A percentile compares a stretch with the other conserved stretches of the same genome.
These are phyloP conservation scores for Hygrophila difformis DNA, from an alignment of 257 asterid species.

Conservation along the genomic window DNA sequence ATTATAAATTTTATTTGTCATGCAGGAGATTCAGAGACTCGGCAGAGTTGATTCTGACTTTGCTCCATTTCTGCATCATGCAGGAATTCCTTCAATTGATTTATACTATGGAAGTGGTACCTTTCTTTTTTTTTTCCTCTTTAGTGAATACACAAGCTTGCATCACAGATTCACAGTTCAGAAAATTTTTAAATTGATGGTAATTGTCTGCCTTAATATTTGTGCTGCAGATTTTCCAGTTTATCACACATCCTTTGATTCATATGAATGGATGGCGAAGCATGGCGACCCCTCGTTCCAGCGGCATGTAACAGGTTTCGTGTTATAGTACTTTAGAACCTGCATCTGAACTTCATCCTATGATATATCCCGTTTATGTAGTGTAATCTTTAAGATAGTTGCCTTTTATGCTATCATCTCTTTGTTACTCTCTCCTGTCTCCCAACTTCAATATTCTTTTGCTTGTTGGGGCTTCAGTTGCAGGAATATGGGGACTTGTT, in stretches of 20 bases:
- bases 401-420: background rate
- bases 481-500: slow-evolving; percentile 90
- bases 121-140: slow-evolving; percentile 12
- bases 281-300: slow-evolving; percentile 82
- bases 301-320: slow-evolving; percentile 83
- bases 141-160: slow-evolving; percentile 13
- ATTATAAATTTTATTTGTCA: slow-evolving; percentile 8
- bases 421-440: background rate
- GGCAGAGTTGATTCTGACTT: slow-evolving; percentile 89
- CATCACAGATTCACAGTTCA: background rate
- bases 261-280: slow-evolving; percentile 78
- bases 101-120: slow-evolving; percentile 78
- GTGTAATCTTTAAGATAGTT: background rate
- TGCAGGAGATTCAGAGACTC: slow-evolving; percentile 61
- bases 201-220: slow-evolving; percentile 9
- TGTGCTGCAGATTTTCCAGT: slow-evolving; percentile 72
- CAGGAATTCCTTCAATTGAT: slow-evolving; percentile 78
- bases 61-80: slow-evolving; percentile 85
- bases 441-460: background rate
- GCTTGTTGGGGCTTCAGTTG: slow-evolving; percentile 31
- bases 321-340: background rate
- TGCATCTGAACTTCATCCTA: slow-evolving; percentile 1
- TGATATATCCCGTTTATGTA: background rate
- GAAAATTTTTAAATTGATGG: slow-evolving; percentile 7
- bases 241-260: slow-evolving; percentile 91